phyloP scores from a whole-genome alignment of 352 stramenopile genomes.

The Pythium dissotocum region DNA sequence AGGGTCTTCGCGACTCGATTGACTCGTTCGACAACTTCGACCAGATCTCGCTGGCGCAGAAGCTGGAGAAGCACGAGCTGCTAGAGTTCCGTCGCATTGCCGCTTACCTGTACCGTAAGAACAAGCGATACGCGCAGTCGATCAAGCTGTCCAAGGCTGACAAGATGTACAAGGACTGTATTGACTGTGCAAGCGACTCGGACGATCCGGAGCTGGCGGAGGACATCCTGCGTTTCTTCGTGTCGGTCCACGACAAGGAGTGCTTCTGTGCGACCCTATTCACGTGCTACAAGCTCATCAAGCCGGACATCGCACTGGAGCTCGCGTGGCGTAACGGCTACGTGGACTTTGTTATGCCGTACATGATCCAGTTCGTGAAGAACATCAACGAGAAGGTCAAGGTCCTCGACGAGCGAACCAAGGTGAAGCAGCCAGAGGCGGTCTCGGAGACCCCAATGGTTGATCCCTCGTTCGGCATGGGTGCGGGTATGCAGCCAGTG shows the following conservation, averaged over 20 bases:
- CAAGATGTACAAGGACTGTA: constrained; percentile 99
- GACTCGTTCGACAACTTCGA: constrained; percentile 99
- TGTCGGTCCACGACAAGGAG: constrained; percentile 98
- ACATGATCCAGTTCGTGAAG: constrained; percentile 99
- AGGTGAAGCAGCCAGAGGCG: constrained; percentile 73
- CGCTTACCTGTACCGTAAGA: constrained; percentile 99
- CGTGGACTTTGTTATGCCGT: constrained; percentile 99
- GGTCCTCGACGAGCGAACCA: constrained; percentile 90
- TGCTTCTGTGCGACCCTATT: constrained; percentile 98
- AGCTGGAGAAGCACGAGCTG: constrained; percentile 98
- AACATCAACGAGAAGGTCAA: constrained; percentile 96
- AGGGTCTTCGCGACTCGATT: constrained; percentile 95
- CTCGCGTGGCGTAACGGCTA: constrained; percentile 99
- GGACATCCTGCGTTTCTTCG: constrained; percentile 98
- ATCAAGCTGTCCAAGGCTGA: constrained; percentile 99
- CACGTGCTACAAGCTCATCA: constrained; percentile 98
- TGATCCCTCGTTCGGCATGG: constrained; percentile 77
- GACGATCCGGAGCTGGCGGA: constrained; percentile 95
- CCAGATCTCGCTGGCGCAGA: constrained; percentile 97
- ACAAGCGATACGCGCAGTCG: constrained; percentile 98
- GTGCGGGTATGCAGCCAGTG: constrained; percentile 73
- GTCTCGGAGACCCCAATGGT: constrained; percentile 50
- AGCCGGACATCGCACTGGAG: constrained; percentile 98
- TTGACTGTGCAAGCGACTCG: constrained; percentile 98
- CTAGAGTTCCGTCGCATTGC: constrained; percentile 99